Conservation (phyloP, 352 stramenopile genomes). For the Phytophthora sojae region DNA sequence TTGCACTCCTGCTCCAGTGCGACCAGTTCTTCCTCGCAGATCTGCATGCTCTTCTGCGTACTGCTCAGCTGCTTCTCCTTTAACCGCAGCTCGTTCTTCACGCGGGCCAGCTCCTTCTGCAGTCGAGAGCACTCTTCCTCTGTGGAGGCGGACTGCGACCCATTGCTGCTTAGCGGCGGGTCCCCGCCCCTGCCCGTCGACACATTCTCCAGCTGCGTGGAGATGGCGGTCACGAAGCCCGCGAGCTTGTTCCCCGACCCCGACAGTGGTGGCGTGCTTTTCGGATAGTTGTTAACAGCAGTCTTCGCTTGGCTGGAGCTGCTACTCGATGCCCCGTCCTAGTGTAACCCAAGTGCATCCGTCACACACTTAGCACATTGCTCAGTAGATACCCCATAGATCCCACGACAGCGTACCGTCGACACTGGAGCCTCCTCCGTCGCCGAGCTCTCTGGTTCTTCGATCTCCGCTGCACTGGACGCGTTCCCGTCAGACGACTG, state of each 20-base stretch:
- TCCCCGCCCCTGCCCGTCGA: conserved; percentile 26
- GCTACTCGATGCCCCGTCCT: conserved; percentile 25
- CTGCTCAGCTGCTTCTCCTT: conserved; percentile 72
- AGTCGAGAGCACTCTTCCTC: conserved; percentile 43
- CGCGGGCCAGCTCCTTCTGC: conserved; percentile 62
- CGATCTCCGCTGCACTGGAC: conserved; percentile 12
- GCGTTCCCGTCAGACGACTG: conserved; percentile 22
- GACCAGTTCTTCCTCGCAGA: conserved; percentile 82
- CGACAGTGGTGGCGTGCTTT: conserved; percentile 36
- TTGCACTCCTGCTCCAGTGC: conserved; percentile 80
- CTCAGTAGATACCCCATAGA: background rate
- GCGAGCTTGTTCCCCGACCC: conserved; percentile 42
- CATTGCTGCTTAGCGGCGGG: conserved; percentile 25
- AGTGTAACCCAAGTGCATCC: background rate
- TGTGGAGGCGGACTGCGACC: conserved; percentile 11
- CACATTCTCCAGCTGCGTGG: conserved; percentile 39
- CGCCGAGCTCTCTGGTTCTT: conserved; percentile 5
- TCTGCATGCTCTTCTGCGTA: conserved; percentile 63
- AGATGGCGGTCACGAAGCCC: conserved; percentile 44
- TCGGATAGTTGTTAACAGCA: background rate
- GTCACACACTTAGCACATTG: background rate
- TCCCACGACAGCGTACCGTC: conserved; percentile 10
- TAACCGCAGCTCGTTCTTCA: conserved; percentile 60
- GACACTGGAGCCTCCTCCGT: conserved; percentile 11
- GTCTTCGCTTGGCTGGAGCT: conserved; percentile 25